Evolutionary conservation across 805 yeast genomes (phyloP).

Genomic region (Candida piceae): DNA sequence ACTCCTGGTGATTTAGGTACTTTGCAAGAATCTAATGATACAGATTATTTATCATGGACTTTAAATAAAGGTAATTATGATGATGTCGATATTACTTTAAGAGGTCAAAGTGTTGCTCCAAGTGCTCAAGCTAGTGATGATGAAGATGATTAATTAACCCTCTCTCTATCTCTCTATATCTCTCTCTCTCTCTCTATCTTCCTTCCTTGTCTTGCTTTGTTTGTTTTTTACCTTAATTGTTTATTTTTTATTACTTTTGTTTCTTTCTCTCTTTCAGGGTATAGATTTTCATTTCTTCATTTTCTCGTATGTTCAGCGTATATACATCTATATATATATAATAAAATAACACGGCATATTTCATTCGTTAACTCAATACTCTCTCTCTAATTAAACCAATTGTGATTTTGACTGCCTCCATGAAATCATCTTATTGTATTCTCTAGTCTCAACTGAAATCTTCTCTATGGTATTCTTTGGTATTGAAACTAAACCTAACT

Average conservation of each 20-base stretch:
- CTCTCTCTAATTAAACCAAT: background rate
- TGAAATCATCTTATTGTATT: constrained; percentile 16
- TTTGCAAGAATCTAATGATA: constrained; percentile 82
- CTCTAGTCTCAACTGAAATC: constrained; percentile 23
- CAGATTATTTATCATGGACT: constrained; percentile 67
- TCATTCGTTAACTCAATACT: too few species aligned
- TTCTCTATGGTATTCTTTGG: constrained; percentile 36
- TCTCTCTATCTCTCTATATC: background rate
- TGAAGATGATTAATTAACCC: constrained; percentile 5
- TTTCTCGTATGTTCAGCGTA: too few species aligned
- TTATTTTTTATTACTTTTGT: background rate
- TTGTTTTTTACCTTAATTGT: background rate
- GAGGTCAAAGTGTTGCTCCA: constrained; percentile 35
- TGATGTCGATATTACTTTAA: constrained; percentile 31
- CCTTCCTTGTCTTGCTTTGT: background rate
- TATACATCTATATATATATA: too few species aligned
- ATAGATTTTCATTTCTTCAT: background rate
- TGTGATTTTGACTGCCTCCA: constrained; percentile 9
- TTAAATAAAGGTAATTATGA: constrained; percentile 40
- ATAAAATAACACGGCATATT: too few species aligned
- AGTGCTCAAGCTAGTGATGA: constrained; percentile 27
- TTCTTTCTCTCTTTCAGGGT: background rate
- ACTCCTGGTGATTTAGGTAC: constrained; percentile 99
- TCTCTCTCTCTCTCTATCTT: constrained; percentile 2
- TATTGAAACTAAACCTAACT: constrained; percentile 50